Conservation (phyloP, 108 stramenopile genomes). For the Nitzschia palea region DNA sequence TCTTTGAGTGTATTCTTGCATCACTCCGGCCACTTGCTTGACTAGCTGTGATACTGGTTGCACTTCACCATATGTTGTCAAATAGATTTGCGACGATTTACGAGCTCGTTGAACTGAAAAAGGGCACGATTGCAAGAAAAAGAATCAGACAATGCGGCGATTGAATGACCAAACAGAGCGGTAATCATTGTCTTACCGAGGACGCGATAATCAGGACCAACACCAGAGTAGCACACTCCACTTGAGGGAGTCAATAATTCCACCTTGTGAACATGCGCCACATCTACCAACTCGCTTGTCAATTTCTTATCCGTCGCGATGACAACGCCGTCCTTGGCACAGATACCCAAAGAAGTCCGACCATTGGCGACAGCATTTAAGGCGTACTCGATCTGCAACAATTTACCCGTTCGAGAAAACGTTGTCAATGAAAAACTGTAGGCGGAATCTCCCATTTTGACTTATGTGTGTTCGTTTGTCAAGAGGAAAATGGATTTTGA, state of each 20-base stretch:
- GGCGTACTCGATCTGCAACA: constrained; percentile 99
- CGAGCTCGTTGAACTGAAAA: constrained; percentile 90
- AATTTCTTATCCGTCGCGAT: constrained; percentile 99
- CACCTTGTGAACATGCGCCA: constrained; percentile 87
- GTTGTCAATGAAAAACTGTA: constrained; percentile 98
- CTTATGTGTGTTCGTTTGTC: neutral
- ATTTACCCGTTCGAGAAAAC: constrained; percentile 96
- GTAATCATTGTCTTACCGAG: constrained; percentile 58
- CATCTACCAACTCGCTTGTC: constrained; percentile 85
- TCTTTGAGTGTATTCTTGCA: constrained; percentile 97
- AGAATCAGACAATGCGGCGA: too few relatives aligned
- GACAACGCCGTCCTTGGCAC: constrained; percentile 97
- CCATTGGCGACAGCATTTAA: constrained; percentile 98
- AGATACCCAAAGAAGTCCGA: constrained; percentile 94
- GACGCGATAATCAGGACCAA: constrained; percentile 99
- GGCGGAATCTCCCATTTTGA: constrained; percentile 92
- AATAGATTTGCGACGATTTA: constrained; percentile 93
- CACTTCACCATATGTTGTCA: constrained; percentile 85
- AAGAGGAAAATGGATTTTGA: constrained; percentile 4
- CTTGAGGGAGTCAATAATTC: constrained; percentile 82
- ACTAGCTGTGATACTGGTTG: constrained; percentile 94
- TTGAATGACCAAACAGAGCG: neutral
- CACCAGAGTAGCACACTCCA: constrained; percentile 97
- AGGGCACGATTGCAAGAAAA: too few relatives aligned
- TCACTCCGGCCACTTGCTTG: constrained; percentile 91